phyloP scores from a whole-genome alignment of 805 yeast species.

The Jamesozyma piceae region DNA sequence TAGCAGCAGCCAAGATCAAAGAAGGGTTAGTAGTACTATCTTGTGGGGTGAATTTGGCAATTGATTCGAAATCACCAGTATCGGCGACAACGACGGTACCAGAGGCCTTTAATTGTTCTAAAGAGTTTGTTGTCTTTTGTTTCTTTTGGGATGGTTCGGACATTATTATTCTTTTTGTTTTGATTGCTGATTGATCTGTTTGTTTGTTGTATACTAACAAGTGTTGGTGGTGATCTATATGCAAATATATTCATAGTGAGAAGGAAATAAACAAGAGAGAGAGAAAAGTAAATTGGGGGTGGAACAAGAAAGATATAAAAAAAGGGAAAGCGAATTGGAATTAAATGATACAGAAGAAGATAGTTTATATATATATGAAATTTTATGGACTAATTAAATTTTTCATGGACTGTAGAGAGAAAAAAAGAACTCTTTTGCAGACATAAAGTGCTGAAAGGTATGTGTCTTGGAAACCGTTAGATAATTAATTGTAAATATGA shows the following conservation, averaged over 20 bases:
- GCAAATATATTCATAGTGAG: background rate
- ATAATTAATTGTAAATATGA: no score
- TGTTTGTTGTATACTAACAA: background rate
- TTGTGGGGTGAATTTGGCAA: slow-evolving; percentile 96
- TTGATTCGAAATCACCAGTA: slow-evolving; percentile 97
- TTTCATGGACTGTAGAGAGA: no score
- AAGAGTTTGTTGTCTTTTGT: slow-evolving; percentile 47
- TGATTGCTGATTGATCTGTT: background rate
- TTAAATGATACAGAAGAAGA: no score
- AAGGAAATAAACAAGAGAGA: background rate
- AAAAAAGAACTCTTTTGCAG: no score
- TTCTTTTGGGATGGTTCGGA: slow-evolving; percentile 19
- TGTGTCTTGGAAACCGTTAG: no score
- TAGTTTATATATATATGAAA: no score
- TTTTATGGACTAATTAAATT: no score
- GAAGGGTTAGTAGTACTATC: slow-evolving; percentile 99
- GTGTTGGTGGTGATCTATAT: background rate
- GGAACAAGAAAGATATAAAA: background rate
- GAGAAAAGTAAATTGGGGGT: background rate
- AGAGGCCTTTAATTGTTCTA: slow-evolving; percentile 87
- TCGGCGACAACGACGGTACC: slow-evolving; percentile 97
- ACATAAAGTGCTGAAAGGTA: no score
- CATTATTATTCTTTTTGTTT: slow-evolving; percentile 1
- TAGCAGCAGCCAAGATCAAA: slow-evolving; percentile 89
- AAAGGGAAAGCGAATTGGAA: background rate